Conservation (phyloP, 106 monocot species). For the Iris macrosiphon region DNA sequence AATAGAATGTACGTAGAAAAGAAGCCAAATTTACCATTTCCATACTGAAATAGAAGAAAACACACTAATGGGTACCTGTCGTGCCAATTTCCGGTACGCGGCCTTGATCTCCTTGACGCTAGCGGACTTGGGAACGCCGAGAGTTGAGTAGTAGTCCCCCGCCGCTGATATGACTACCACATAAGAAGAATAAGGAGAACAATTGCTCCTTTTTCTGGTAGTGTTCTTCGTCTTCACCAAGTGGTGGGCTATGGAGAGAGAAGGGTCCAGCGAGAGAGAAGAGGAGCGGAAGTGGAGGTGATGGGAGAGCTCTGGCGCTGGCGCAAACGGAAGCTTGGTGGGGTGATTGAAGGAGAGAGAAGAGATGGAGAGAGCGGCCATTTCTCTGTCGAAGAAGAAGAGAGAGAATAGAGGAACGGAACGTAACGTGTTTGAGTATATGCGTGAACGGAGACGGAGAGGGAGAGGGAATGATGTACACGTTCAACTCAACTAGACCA, state of each 20-base stretch:
- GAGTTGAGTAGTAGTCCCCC: conserved; percentile 84
- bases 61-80: conserved; percentile 65
- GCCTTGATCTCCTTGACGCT: conserved; percentile 87
- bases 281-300: conserved; percentile 18
- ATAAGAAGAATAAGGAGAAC: too few relatives aligned
- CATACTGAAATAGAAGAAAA: too few relatives aligned
- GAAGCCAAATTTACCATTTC: too few relatives aligned
- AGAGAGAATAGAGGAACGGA: not conserved
- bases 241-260: conserved; percentile 10
- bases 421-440: not conserved
- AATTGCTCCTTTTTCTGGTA: conserved; percentile 10
- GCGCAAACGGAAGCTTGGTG: conserved; percentile 14
- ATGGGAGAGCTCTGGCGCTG: too few relatives aligned
- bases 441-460: too few relatives aligned
- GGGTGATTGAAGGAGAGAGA: conserved; percentile 19
- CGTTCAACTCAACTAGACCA: too few relatives aligned
- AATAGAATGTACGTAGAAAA: too few relatives aligned
- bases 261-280: conserved; percentile 7
- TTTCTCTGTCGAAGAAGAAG: too few relatives aligned
- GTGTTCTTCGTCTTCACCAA: conserved; percentile 6
- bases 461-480: not conserved
- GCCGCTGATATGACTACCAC: conserved; percentile 44
- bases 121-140: conserved; percentile 75
- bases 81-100: conserved; percentile 78
- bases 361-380: conserved; percentile 46